Percentiles rank a stretch among this genome's conserved stretches.
phyloP scores from a whole-genome alignment of 352 stramenopile species.

The Phytophthora quininea region DNA sequence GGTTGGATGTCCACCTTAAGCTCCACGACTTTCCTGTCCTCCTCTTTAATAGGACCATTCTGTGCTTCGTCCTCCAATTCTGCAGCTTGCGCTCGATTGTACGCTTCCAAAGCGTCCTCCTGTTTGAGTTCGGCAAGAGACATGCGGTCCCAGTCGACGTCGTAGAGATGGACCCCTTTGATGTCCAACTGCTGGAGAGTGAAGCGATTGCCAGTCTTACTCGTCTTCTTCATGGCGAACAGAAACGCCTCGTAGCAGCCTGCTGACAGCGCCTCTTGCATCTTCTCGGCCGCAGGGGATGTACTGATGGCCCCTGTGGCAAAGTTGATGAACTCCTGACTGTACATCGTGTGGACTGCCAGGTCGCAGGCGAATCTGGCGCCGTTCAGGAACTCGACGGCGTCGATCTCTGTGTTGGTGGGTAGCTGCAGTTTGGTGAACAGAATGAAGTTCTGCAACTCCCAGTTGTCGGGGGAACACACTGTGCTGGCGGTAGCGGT shows the following conservation, averaged over 20 bases:
- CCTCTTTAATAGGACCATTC: conserved; percentile 4
- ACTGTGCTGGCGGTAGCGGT: conserved; percentile 38
- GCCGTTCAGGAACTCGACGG: conserved; percentile 56
- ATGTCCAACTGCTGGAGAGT: conserved; percentile 60
- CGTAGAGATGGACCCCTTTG: conserved; percentile 48
- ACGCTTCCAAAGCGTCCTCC: conserved; percentile 42
- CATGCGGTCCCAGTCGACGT: conserved; percentile 55
- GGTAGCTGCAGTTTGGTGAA: conserved; percentile 58
- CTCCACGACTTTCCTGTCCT: conserved; percentile 5
- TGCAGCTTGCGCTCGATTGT: conserved; percentile 39
- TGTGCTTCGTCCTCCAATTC: conserved; percentile 36
- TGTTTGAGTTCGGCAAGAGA: conserved; percentile 49
- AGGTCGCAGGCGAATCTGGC: conserved; percentile 56
- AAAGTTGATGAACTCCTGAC: conserved; percentile 56
- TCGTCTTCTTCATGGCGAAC: conserved; percentile 61
- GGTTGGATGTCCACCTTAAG: conserved; percentile 15
- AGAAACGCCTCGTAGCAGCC: conserved; percentile 59
- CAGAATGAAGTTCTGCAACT: conserved; percentile 42
- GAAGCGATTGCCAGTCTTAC: conserved; percentile 51
- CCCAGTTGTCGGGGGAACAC: conserved; percentile 40
- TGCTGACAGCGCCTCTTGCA: conserved; percentile 41
- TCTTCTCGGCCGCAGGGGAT: conserved; percentile 43
- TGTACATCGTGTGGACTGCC: conserved; percentile 62
- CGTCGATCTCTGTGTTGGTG: conserved; percentile 54
- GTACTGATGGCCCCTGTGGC: conserved; percentile 45